Base-by-base conservation (phyloP, 225 moss, liverwort and hornwort genomes). In the Polytrichum formosum region DNA sequence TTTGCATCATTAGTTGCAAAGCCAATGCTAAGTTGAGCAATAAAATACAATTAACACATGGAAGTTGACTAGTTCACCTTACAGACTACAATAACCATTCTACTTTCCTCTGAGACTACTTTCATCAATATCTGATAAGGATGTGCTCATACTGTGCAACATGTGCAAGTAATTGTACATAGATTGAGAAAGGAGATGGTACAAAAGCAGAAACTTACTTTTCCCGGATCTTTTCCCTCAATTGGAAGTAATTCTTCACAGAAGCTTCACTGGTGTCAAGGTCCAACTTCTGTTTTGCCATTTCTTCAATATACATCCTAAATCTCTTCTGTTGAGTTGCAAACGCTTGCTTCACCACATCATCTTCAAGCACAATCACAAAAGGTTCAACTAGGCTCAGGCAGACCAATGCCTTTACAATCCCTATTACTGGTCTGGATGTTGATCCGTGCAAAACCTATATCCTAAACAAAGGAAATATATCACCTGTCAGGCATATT, bases 321-420 rank as follows among this genome's bases (percentile, higher is more conserved):
- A 91, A 95, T 54, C 81, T 90, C 71, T 87, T 81, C 63, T 95
- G 88, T 54, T 92, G 88, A 26, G 67, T 89, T 56, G 74, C 64
- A 31, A 91, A 92, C 1, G 85, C 84, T 70, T 91, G 74, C 65
- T 95, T 95, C 61, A 95, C 90, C 55, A 95, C 73, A 70, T 95
- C 95, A 56, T 90, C 94, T 87, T 27, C 23, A 23, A 67, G 22
- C 35, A 73, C 63, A 73, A 23, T 27, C 17, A 72, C n/a, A 63
- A 37, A 26, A 31, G 8, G 28, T 66, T 66, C 59, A 59, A 59
- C 9, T 4, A 59, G 23, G 21, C 59, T 20, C 9, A 59, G n/a
- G 21, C 59, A 59, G 59, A 21, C 23, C 59, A 59, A 22, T n/a
- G 59, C 23, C 59, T 59, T 46, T 46, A 46, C 46, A 46, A 4